Percentiles rank a stretch among this genome's conserved stretches.
phyloP scores from a whole-genome alignment of 1,139 yeast genomes.

The Debaryomyces nepalensis region DNA sequence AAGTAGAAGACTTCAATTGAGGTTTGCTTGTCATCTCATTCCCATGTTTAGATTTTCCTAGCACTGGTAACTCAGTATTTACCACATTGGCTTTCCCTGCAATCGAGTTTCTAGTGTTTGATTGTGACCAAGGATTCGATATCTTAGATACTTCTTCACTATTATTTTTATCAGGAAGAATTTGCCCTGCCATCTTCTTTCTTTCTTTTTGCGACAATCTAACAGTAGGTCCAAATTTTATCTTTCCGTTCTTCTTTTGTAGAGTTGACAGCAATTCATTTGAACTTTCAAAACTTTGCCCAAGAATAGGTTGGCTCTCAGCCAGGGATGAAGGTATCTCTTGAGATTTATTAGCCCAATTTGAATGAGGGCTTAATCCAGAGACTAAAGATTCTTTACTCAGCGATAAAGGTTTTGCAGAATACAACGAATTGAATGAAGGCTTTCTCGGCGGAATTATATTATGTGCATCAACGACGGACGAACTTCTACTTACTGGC shows the following conservation, averaged over 20 bases:
- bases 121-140: slow-evolving; percentile 10
- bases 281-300: slow-evolving; percentile 7
- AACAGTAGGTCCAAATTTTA: slow-evolving; percentile 40
- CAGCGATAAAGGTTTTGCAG: slow-evolving; percentile 17
- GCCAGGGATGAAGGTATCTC: slow-evolving; percentile 14
- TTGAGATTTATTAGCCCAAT: slow-evolving; percentile 34
- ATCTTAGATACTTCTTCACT: slow-evolving; percentile 1
- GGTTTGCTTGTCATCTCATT: neutral
- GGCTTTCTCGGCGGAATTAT: neutral
- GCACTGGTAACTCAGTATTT: slow-evolving; percentile 17
- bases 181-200: slow-evolving; percentile 31
- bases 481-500: neutral
- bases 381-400: slow-evolving; percentile 8
- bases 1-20: neutral
- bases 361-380: slow-evolving; percentile 37
- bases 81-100: neutral
- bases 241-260: slow-evolving; percentile 20
- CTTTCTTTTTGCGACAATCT: slow-evolving; percentile 59
- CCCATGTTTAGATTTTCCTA: slow-evolving; percentile 15
- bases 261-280: neutral
- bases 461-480: neutral
- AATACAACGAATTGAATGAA: slow-evolving; percentile 11
- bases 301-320: slow-evolving; percentile 16
- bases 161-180: neutral
- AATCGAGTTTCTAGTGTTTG: slow-evolving; percentile 6